These are phyloP conservation scores for Biancaea sappan DNA, from an alignment of 306 rosid genomes.

Conservation along the genomic window DNA sequence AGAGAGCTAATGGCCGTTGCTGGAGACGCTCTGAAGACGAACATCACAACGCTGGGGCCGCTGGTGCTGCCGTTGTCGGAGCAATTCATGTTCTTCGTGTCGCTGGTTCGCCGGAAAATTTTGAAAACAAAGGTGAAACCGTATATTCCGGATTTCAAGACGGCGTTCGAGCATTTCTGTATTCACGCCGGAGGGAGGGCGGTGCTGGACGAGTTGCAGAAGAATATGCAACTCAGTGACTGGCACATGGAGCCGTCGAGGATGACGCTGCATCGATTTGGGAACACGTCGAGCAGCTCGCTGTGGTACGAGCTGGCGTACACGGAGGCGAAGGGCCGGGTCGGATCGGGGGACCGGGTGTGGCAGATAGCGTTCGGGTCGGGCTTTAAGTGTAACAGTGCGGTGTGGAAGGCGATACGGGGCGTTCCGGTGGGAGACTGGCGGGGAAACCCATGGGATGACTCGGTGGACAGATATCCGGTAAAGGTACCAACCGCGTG, in stretches of 20 bases:
- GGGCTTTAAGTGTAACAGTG: conserved; percentile 96
- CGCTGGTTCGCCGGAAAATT: conserved; percentile 58
- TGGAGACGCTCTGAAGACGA: conserved; percentile 81
- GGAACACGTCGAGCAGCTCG: conserved; percentile 92
- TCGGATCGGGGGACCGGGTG: conserved; percentile 62
- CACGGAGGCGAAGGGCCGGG: conserved; percentile 81
- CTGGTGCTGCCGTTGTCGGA: conserved; percentile 79
- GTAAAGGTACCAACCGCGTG: conserved; percentile 36
- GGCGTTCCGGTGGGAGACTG: conserved; percentile 38
- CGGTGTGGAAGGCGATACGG: conserved; percentile 75
- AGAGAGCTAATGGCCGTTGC: conserved; percentile 89
- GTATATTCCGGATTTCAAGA: conserved; percentile 83
- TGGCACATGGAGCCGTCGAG: conserved; percentile 97
- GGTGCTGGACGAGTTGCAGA: conserved; percentile 80
- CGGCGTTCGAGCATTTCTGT: conserved; percentile 91
- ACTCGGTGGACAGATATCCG: conserved; percentile 62
- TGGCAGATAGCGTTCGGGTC: conserved; percentile 97
- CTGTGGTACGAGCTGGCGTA: conserved; percentile 91
- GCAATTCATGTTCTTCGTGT: conserved; percentile 64
- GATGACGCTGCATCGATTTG: conserved; percentile 89
- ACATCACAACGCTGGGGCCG: conserved; percentile 86
- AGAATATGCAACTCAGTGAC: conserved; percentile 71
- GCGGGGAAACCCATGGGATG: conserved; percentile 81
- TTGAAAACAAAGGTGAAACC: conserved; percentile 60
- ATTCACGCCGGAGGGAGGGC: conserved; percentile 94